Evolutionary conservation across 2,329 filamentous ascomycete genomes (phyloP).

Genomic region (Atkinsonella texensis): DNA sequence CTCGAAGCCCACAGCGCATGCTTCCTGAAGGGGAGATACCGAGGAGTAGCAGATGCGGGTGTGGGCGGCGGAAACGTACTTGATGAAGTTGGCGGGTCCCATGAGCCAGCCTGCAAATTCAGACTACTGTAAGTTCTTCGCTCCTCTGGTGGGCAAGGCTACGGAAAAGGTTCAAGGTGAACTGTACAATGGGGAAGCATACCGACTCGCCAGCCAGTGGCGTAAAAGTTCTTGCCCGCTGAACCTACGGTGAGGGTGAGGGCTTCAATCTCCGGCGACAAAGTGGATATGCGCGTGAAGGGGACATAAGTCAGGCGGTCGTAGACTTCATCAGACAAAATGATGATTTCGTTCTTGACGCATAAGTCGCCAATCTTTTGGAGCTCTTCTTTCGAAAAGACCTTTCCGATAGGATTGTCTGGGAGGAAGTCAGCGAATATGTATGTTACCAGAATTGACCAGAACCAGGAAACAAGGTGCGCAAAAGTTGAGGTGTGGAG

Average conservation of each 20-base stretch:
- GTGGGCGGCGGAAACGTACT: constrained; percentile 84
- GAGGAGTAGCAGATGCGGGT: constrained; percentile 94
- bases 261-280: constrained; percentile 79
- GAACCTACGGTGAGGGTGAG: constrained; percentile 90
- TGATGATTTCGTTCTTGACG: constrained; percentile 87
- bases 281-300: constrained; percentile 82
- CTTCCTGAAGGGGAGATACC: constrained; percentile 88
- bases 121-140: neutral
- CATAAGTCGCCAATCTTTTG: constrained; percentile 77
- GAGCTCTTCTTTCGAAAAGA: constrained; percentile 76
- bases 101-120: constrained; percentile 64
- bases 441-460: neutral
- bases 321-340: constrained; percentile 87
- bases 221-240: constrained; percentile 96
- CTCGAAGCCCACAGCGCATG: constrained; percentile 87
- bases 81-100: constrained; percentile 76
- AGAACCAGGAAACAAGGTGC: neutral
- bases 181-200: constrained; percentile 10
- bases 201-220: constrained; percentile 87
- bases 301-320: constrained; percentile 91
- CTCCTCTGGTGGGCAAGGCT: neutral
- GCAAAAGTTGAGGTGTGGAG: neutral
- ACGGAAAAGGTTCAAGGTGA: neutral
- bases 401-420: constrained; percentile 95
- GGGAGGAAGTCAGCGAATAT: neutral